Base-by-base conservation (phyloP, 495 filamentous ascomycete species). In the Neurospora sp. region DNA sequence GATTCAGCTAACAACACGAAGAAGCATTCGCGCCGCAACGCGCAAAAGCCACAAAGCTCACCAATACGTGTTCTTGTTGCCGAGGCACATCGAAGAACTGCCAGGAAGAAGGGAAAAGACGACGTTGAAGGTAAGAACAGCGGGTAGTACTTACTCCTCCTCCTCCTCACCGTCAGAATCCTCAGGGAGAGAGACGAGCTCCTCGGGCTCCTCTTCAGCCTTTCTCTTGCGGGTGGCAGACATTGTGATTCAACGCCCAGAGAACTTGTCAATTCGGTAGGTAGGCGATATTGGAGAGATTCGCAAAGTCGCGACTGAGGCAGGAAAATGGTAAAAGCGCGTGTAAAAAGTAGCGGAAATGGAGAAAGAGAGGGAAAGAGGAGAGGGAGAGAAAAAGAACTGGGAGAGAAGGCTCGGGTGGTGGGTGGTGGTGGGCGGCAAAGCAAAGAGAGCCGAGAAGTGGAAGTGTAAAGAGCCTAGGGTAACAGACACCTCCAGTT, bases 171-270 rank as follows among this genome's bases (percentile, higher is more conserved):
- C 83, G 69, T 77, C 84, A 70, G 53, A 65, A 16, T 65, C 53
- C 27, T 83, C 83, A 70, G 85, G 85, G 70, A 87, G 83, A 68
- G 85, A 83, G 75, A 87, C 84, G 59, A 87, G 85, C 82, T 87
- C 84, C 71, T 87, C 85, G 74, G 85, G 84, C 75, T 85, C 83
- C 37, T 85, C 84, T 80, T 85, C 85, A 76, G 84, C 84, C 75
- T 81, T 81, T 65, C 53, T 65, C 82, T 83, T 83, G 71, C 85
- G 84, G 74, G 82, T 65, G 6, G 53, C 77, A 70, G 81, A 78
- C 85, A 87, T 87, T 71, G 72, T 76, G 76, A 41, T 68, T 61
- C 48, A 31, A 31, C 22, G 48, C 22, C 31, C 77, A 72, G 5
- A 44, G 69, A 27, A 59, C 9, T 61, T 69, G 53, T 76, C 75